Evolutionary conservation across 257 asterid genomes (phyloP), one percentile per base, ranked within the genome.

Genomic region (Solanum okadae): DNA sequence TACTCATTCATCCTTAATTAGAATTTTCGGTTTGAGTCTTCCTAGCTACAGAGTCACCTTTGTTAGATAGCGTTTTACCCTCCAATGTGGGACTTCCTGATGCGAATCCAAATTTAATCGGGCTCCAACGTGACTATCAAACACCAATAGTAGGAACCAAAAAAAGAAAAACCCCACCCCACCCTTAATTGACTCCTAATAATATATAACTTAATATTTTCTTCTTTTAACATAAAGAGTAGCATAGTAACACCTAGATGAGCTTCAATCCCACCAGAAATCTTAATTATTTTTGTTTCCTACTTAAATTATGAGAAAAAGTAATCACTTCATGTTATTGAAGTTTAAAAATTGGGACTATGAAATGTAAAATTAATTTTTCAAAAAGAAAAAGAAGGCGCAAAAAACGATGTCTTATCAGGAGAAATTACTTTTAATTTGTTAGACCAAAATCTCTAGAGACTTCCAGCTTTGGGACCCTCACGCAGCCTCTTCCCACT

Each of bases 401-500:
- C 68, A 68, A 81, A 81, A 49, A 42, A 78, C 29, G 27, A 46
- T 4, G 40, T 46, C 68, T 81, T 29, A 81, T 81, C 40, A 81
- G 42, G 18, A 81, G 86, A 81, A 46, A 81, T 46, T 81, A 63
- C 68, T 46, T 79, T 44, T 13, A 75, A 72, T 20, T 35, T 35
- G 68, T 44, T 46, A 46, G 86, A 81, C 86, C 86, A 46, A 81
- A 46, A 46, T 81, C 27, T 46, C 29, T 12, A 46, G 16, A 81
- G 10, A 46, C 68, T 81, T 81, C 85, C 40, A 27, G 33, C 42
- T 44, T 46, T 81, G 65, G 68, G 85, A 9, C 68, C 85, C 85
- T 76, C 56, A 6, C 37, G 76, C 27, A n/a, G n/a, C n/a, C n/a
- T n/a, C n/a, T n/a, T n/a, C n/a, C n/a, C n/a, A n/a, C n/a, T n/a